Evolutionary conservation across 352 stramenopile species (phyloP).

Genomic region (Pseudoperonospora humuli): DNA sequence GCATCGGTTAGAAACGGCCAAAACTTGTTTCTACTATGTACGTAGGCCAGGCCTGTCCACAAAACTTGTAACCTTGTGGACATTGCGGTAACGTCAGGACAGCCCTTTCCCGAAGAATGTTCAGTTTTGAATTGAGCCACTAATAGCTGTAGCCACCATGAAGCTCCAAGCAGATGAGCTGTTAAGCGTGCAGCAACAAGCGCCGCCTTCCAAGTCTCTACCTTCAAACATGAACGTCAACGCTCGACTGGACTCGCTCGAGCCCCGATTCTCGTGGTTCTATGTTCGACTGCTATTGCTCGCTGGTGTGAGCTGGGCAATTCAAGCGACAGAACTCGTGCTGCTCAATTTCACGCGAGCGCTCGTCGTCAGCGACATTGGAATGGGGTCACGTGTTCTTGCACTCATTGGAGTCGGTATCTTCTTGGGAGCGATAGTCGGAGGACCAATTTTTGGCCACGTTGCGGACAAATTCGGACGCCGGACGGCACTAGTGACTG

Average conservation of each 20-base stretch:
- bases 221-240: background rate
- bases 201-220: slow-evolving; percentile 4
- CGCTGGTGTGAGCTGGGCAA: slow-evolving; percentile 28
- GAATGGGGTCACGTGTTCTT: slow-evolving; percentile 19
- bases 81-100: no score
- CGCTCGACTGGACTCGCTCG: slow-evolving; percentile 14
- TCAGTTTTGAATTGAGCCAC: no score
- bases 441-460: slow-evolving; percentile 28
- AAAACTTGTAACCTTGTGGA: no score
- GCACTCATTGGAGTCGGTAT: slow-evolving; percentile 24
- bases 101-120: no score
- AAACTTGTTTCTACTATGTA: no score
- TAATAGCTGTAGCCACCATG: no score
- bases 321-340: slow-evolving; percentile 32
- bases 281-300: slow-evolving; percentile 29
- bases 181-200: background rate
- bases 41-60: no score
- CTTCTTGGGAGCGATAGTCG: slow-evolving; percentile 20
- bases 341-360: slow-evolving; percentile 33
- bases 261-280: slow-evolving; percentile 20
- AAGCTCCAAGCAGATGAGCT: background rate
- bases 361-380: slow-evolving; percentile 22
- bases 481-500: slow-evolving; percentile 17
- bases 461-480: slow-evolving; percentile 29
- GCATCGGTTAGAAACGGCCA: no score